Evolutionary conservation across 768 basidiomycete species (phyloP), one percentile per base, ranked within the genome.

Genomic region (Xerocomus potaroensis): DNA sequence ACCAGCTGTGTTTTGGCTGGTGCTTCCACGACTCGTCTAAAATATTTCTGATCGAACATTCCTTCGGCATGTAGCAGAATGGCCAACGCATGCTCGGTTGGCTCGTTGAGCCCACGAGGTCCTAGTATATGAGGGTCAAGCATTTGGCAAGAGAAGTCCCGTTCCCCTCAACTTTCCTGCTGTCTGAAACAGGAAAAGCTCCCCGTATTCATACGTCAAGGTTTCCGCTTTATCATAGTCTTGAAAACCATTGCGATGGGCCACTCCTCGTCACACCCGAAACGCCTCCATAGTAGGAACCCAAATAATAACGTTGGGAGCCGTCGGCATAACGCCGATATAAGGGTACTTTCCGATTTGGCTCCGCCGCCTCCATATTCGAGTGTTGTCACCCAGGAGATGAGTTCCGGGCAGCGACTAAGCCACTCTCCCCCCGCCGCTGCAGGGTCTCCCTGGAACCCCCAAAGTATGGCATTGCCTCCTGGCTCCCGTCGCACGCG

Each of bases 351-450:
- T 12, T 27, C 49, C 26, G 24, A 24, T 48, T 50, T 27, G 46
- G 50, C 41, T 10, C 47, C 42, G 3, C 63, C 61, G 3, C 65
- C 63, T 16, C 65, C 63, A 23, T 65, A 67, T 22, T 27, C 53
- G 41, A 44, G 43, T 12, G 45, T 34, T 18, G 39, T 31, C 11
- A 16, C 41, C 6, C 49, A 36, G 45, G 57, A 50, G 15, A 53
- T 41, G n/a, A 46, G 44, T 23, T n/a, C n/a, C n/a, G 41, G 15
- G 11, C 29, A 3, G 2, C 31, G 3, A 27, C 24, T 32, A 15
- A 35, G 23, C 60, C 38, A 19, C 26, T 36, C 41, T 40, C 36
- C 37, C 11, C 24, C n/a, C n/a, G n/a, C n/a, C 31, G 41, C 32
- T 11, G 23, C 42, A 4, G 45, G 41, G 35, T 40, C 60, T 50